Base-by-base conservation (phyloP, 192 early-diverging fungal genomes). In the Entomortierella beljakovae region DNA sequence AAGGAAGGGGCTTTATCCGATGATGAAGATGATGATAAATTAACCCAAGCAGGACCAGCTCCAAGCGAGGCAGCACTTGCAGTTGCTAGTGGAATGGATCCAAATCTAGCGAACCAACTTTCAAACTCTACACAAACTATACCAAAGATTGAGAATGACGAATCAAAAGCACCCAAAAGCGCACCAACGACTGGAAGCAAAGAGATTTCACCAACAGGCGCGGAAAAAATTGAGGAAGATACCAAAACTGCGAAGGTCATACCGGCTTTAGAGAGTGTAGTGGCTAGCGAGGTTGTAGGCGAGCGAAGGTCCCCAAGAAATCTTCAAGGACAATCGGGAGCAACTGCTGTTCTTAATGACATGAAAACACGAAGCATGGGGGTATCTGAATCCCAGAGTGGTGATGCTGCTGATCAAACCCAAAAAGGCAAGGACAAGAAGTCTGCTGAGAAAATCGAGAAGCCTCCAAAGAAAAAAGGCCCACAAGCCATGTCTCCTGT, bases 51-150 rank as follows among this genome's bases (percentile, higher is more conserved):
- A 2, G 75, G 75, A 9, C 75, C 75, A 16, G 56, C 75, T 0
- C 75, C 75, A 2, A 79, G 75, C 43, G 75, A 79, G 26, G 75
- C 75, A 2, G 75, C 75, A 2, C 60, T 64, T 10, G 75, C 75
- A 26, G 75, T 79, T 58, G 75, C 75, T 11, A 62, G 68, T n/a
- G 75, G 75, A 7, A 79, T 79, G 75, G 75, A 79, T 48, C 75
- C 75, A 18, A 43, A 61, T 23, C 46, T 69, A 7, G 75, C 75
- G 0, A 65, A 62, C 10, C 60, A 63, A 31, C 32, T 79, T n/a
- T 3, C 55, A 22, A 33, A 48, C 16, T 61, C 71, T 20, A 57
- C 75, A 10, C 46, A 56, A 34, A 35, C 37, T 16, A 48, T 70
- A 43, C 61, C 67, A 37, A 69, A 79, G 29, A 6, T 46, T 23